Evolutionary conservation across 1,139 yeast species (phyloP), one percentile per base, ranked within the genome.

Genomic region (Taphrina flavorubra): DNA sequence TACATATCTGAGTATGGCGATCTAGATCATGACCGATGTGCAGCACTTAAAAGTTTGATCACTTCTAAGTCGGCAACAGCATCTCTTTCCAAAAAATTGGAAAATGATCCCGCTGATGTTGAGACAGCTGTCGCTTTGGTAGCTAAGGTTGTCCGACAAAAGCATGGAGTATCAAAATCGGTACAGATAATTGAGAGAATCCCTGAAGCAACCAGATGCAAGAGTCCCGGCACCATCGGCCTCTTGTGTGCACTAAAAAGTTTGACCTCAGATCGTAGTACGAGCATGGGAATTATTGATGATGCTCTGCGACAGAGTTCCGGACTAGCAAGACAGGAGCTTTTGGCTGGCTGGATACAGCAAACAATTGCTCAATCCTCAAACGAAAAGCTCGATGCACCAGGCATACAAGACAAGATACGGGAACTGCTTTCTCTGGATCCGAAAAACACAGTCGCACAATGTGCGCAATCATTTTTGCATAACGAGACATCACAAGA

Each of bases 321-420:
- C 8, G 49, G 51, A 5, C 4, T 8, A 4, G 55, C 13, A 7
- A 36, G 34, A 11, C 37, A 37, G 13, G 61, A 53, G 25, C 36
- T 63, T 11, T 20, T 53, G 36, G 61, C 47, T 36, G 67, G 67
- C 18, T 36, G 44, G 46, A 55, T 63, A 11, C 67, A 53, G 14
- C 60, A 55, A 6, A 31, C 55, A 34, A 13, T 53, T n/a, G 44
- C 67, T 7, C 16, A 31, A 40, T 3, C 36, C 1, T 2, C 37
- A 37, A 6, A 51, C 36, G 6, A 51, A 14, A 42, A 25, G 18
- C 10, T n/a, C 4, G 25, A 59, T 14, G 37, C n/a, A 20, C 42
- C 39, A 6, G 44, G 61, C 20, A 51, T 37, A n/a, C 46, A 46
- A 6, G 61, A 39, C 10, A 34, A 14, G 14, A 31, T 57, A 6